Base-by-base conservation (phyloP, 1,139 yeast genomes). In the Candida albicans region DNA sequence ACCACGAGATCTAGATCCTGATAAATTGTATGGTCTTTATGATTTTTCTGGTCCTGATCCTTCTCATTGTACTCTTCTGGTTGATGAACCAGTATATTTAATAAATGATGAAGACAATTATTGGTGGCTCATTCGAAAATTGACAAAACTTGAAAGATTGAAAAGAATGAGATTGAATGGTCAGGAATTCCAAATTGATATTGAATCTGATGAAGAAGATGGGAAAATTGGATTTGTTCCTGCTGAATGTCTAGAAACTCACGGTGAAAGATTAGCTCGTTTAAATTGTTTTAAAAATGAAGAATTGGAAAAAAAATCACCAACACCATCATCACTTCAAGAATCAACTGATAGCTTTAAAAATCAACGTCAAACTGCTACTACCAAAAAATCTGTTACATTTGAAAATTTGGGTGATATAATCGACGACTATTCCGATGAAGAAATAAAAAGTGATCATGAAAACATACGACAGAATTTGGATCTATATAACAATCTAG, bases 11-110 rank as follows among this genome's bases (percentile, higher is more conserved):
- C 67, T 91, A 45, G 93, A 88, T 58, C 96, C 96, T 6, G 86
- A 79, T 46, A 85, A 86, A 58, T 71, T 91, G 34, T 91, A 90
- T 59, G 97, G 97, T 0, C 68, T 91, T 32, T 88, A 86, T 56
- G 90, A 91, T 44, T 91, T 93, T 56, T 76, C 76, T 33, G 99
- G 98, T 0, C 95, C 96, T 3, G 97, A 91, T 57, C 95, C 95
- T 9, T 90, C 95, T 43, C 99, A 93, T 66, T 87, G 96, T 51
- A 82, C 85, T 41, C 75, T 93, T 8, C 63, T 71, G 25, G 81
- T 89, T 54, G 95, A 95, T 56, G 96, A 90, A 56, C 84, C 96
- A 1, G 93, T 95, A 49, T 72, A 79, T 39, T 68, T 93, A 30
- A 67, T 93, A 31, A 91, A 90, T 57, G 99, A 93, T 58, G 83